Conservation (phyloP, 345 rosid species). For the Hirschfeldia incana region DNA sequence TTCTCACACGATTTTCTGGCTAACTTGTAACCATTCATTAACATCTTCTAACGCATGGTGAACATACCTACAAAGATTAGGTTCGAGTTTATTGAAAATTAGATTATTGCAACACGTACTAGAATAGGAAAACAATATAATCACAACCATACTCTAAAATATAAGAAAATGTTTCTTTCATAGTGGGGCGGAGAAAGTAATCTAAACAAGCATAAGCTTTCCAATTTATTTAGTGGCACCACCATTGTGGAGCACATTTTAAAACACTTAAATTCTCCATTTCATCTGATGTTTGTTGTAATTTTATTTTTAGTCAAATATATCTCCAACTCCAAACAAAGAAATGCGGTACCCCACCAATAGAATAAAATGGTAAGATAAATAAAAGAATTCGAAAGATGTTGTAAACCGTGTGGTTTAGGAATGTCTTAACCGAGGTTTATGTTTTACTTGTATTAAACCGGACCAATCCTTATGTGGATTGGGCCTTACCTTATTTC, state of each 20-base stretch:
- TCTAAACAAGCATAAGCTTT: neutral
- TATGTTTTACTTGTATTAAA: too few relatives aligned
- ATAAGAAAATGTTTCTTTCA: neutral
- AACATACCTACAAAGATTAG: too few relatives aligned
- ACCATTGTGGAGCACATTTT: neutral
- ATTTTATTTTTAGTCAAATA: neutral
- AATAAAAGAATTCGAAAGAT: neutral
- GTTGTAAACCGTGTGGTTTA: too few relatives aligned
- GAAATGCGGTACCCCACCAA: neutral
- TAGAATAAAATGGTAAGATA: neutral
- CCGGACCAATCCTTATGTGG: too few relatives aligned
- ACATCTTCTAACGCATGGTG: too few relatives aligned
- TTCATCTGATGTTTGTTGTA: neutral
- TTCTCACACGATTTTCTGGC: too few relatives aligned
- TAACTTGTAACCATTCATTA: too few relatives aligned
- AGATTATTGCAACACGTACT: neutral
- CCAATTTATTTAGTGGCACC: neutral
- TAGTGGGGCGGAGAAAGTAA: conserved; percentile 16
- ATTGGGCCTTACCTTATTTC: too few relatives aligned
- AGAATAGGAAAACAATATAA: neutral
- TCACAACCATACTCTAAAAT: neutral
- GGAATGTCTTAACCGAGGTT: too few relatives aligned
- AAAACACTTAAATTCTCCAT: neutral
- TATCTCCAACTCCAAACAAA: neutral
- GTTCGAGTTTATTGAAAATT: too few relatives aligned